Evolutionary conservation across 805 yeast species (phyloP).

Genomic region (Wickerhamomyces bovis): DNA sequence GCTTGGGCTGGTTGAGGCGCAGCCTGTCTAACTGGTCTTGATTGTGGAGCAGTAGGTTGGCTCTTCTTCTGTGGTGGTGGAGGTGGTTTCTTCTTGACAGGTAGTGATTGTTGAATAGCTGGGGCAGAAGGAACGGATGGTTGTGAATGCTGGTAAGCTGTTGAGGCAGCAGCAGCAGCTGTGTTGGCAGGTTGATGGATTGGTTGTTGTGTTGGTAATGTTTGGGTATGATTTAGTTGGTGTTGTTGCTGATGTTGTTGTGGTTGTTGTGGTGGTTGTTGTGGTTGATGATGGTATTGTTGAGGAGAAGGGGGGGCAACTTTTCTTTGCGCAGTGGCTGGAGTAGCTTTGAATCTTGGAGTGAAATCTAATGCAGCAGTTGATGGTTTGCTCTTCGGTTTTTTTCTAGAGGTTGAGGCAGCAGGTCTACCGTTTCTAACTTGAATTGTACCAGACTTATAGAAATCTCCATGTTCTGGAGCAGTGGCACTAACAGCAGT

Average conservation of each 20-base stretch:
- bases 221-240: too few relatives aligned
- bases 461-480: slow-evolving; percentile 62
- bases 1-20: slow-evolving; percentile 32
- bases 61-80: slow-evolving; percentile 25
- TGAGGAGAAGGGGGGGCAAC: slow-evolving; percentile 26
- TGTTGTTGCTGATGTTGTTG: slow-evolving; percentile 4
- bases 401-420: slow-evolving; percentile 58
- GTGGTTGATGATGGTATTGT: slow-evolving; percentile 14
- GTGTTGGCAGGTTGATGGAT: slow-evolving; percentile 3
- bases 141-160: slow-evolving; percentile 31
- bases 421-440: slow-evolving; percentile 79
- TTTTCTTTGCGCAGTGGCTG: slow-evolving; percentile 14
- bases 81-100: slow-evolving; percentile 17
- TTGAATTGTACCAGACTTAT: slow-evolving; percentile 83
- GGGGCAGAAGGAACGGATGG: slow-evolving; percentile 25
- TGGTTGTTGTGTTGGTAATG: slow-evolving; percentile 1
- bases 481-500: slow-evolving; percentile 56
- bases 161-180: slow-evolving; percentile 30
- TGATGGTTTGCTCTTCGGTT: slow-evolving; percentile 55
- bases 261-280: slow-evolving; percentile 7
- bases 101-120: not conserved
- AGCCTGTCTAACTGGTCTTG: slow-evolving; percentile 23
- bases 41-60: slow-evolving; percentile 37
- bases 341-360: slow-evolving; percentile 19
- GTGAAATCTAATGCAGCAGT: slow-evolving; percentile 24